Conservation (phyloP, 2,329 filamentous ascomycete species). For the Scytalidium lignicola region DNA sequence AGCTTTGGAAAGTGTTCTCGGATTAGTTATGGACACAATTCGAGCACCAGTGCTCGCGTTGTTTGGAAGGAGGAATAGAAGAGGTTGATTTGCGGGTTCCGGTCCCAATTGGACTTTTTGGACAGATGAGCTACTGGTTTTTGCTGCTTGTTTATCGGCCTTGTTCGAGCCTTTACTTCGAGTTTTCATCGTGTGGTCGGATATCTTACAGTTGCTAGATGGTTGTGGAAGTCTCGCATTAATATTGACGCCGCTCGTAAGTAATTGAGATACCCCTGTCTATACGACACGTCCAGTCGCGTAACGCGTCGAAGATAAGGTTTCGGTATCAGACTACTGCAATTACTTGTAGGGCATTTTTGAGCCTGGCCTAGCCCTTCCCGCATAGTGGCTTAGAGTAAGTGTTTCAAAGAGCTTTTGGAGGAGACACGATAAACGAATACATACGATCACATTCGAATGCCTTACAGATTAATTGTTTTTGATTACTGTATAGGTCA, state of each 20-base stretch:
- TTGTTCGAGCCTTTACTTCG: constrained; percentile 21
- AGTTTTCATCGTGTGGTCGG: constrained; percentile 18
- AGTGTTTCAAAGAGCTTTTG: neutral
- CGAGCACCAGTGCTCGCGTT: constrained; percentile 47
- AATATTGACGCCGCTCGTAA: too few relatives aligned
- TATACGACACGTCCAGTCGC: constrained; percentile 6
- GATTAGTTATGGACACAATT: constrained; percentile 56
- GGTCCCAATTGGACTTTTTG: constrained; percentile 25
- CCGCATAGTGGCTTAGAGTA: neutral
- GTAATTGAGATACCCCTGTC: neutral
- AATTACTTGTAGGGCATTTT: neutral
- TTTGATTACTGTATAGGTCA: too few relatives aligned
- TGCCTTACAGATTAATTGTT: neutral
- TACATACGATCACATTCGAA: neutral
- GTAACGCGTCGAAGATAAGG: constrained; percentile 1
- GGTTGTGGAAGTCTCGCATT: constrained; percentile 4
- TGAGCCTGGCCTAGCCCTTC: neutral
- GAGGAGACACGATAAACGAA: neutral
- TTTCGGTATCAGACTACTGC: neutral
- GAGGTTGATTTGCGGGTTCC: constrained; percentile 38
- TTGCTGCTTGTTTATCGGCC: constrained; percentile 10
- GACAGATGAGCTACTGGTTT: constrained; percentile 18
- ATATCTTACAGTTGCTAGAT: neutral
- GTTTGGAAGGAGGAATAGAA: constrained; percentile 58
- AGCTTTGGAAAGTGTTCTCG: constrained; percentile 47